Evolutionary conservation across 139 green algal genomes (phyloP).

Genomic region (Coelastrella sp.): DNA sequence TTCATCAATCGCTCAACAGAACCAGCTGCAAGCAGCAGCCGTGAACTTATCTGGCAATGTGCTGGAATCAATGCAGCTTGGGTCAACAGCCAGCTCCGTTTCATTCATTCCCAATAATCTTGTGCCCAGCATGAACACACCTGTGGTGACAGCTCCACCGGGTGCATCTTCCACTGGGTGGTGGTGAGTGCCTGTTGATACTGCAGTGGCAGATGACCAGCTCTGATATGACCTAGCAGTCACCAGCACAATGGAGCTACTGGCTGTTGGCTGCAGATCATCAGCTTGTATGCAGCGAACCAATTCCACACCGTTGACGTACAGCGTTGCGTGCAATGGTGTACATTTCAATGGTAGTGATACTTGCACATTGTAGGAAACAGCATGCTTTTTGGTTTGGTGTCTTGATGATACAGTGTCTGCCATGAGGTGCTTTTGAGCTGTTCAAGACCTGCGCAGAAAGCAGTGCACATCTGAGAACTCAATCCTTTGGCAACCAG

Average conservation of each 20-base stretch:
- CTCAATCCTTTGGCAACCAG: neutral
- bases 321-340: too few species aligned
- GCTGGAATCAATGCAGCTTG: constrained; percentile 5
- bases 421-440: neutral
- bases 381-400: too few species aligned
- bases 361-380: too few species aligned
- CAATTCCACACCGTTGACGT: too few species aligned
- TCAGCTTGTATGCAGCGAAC: too few species aligned
- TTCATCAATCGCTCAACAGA: neutral
- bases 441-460: neutral
- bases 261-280: neutral
- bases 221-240: too few species aligned
- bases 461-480: neutral
- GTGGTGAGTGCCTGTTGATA: neutral
- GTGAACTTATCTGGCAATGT: neutral
- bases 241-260: too few species aligned
- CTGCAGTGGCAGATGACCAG: too few species aligned
- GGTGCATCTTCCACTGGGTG: neutral
- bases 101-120: neutral
- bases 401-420: too few species aligned
- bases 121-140: neutral
- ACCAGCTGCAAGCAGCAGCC: neutral
- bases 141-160: neutral
- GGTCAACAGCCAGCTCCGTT: neutral
- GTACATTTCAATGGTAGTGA: too few species aligned